Conservation (phyloP, 345 rosid genomes). For the Cardamine chenopodiifolia region DNA sequence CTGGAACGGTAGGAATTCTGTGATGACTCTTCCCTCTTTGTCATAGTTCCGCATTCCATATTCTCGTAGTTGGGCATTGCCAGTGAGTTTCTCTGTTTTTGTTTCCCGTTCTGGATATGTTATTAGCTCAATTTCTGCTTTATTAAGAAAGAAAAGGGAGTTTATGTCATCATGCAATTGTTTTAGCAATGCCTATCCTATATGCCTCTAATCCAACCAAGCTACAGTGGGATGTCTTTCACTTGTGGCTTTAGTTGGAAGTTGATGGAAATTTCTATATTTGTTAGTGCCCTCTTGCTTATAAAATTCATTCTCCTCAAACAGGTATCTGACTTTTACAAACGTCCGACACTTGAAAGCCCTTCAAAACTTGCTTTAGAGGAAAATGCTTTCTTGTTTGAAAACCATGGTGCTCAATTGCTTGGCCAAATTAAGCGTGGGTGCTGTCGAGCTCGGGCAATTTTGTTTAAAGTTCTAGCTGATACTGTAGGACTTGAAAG, state of each 20-base stretch:
- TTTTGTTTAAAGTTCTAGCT: slow-evolving; percentile 89
- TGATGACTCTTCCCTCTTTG: slow-evolving; percentile 23
- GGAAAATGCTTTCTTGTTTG: slow-evolving; percentile 69
- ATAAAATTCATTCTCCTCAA: background rate
- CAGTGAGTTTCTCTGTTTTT: background rate
- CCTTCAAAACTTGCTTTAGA: slow-evolving; percentile 82
- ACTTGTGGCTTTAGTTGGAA: background rate
- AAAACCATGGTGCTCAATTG: slow-evolving; percentile 77
- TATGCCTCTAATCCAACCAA: slow-evolving; percentile 1
- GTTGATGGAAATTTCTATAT: slow-evolving; percentile 6
- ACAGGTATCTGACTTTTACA: slow-evolving; percentile 90
- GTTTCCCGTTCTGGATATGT: background rate
- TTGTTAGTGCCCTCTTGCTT: background rate
- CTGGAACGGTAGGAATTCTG: slow-evolving; percentile 70
- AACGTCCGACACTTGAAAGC: slow-evolving; percentile 74
- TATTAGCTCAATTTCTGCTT: background rate
- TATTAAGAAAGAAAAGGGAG: background rate
- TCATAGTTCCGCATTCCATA: background rate
- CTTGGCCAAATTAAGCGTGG: slow-evolving; percentile 96
- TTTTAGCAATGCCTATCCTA: slow-evolving; percentile 1
- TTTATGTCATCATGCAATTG: background rate
- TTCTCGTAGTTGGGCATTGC: background rate
- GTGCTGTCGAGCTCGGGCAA: slow-evolving; percentile 89
- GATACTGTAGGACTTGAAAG: slow-evolving; percentile 95
- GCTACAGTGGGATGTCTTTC: background rate